Evolutionary conservation across 768 basidiomycete genomes (phyloP).

Genomic region (Boletus sp.): DNA sequence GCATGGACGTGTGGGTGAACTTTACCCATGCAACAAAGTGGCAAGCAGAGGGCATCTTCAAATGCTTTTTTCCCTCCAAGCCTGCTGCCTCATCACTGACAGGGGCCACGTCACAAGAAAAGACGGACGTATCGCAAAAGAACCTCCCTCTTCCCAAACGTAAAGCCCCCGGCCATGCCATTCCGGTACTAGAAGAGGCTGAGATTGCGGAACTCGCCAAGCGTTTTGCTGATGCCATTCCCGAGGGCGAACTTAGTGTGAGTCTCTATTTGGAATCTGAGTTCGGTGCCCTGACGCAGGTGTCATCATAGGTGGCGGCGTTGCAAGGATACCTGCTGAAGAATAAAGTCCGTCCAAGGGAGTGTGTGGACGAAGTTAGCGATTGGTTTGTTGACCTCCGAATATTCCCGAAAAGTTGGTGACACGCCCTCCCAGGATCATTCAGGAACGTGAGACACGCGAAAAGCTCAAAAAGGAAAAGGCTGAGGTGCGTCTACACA

Average conservation of each 20-base stretch:
- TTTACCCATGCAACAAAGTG: slow-evolving; percentile 89
- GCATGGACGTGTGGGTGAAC: slow-evolving; percentile 92
- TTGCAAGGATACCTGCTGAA: slow-evolving; percentile 85
- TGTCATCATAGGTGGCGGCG: slow-evolving; percentile 58
- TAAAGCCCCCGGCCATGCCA: slow-evolving; percentile 52
- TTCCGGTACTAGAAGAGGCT: slow-evolving; percentile 68
- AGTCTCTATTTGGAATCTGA: slow-evolving; percentile 26
- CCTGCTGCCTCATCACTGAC: slow-evolving; percentile 14
- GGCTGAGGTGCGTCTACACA: slow-evolving; percentile 41
- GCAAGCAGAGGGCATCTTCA: slow-evolving; percentile 92
- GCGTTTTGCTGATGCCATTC: slow-evolving; percentile 77
- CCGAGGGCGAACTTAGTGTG: slow-evolving; percentile 85
- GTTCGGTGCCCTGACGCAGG: background rate
- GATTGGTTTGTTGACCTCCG: slow-evolving; percentile 51
- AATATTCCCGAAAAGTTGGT: background rate
- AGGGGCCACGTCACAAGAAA: slow-evolving; percentile 14
- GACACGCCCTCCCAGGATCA: slow-evolving; percentile 39
- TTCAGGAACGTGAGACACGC: slow-evolving; percentile 77
- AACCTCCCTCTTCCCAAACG: slow-evolving; percentile 67
- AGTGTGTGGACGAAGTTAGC: slow-evolving; percentile 76
- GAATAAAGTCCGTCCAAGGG: slow-evolving; percentile 86
- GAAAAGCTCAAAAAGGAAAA: slow-evolving; percentile 84
- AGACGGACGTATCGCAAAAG: slow-evolving; percentile 53
- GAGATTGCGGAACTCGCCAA: slow-evolving; percentile 79
- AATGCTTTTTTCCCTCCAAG: slow-evolving; percentile 85